These are phyloP conservation scores for Aspergillus sojae DNA, from an alignment of 2,329 filamentous ascomycete genomes.

Conservation along the genomic window DNA sequence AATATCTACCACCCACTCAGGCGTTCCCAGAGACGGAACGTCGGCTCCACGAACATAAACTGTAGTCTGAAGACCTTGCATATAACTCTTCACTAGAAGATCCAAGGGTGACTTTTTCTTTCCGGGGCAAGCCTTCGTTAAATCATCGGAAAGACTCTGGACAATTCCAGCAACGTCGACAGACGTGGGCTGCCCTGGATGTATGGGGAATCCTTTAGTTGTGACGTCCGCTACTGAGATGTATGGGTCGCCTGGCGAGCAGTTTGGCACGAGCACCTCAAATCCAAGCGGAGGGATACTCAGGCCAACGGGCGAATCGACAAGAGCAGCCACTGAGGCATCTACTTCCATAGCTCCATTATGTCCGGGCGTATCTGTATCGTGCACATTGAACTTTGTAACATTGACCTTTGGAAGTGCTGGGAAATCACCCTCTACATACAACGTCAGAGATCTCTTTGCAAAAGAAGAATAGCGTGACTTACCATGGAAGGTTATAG, in stretches of 20 bases:
- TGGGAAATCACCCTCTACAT: constrained; percentile 65
- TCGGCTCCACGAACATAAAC: constrained; percentile 82
- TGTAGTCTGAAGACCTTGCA: constrained; percentile 75
- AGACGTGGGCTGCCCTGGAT: constrained; percentile 67
- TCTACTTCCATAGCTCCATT: constrained; percentile 76
- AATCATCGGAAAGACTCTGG: constrained; percentile 69
- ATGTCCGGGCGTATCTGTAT: constrained; percentile 60
- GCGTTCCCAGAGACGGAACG: constrained; percentile 67
- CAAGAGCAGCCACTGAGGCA: constrained; percentile 70
- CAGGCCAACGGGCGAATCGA: constrained; percentile 77
- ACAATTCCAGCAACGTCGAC: constrained; percentile 74
- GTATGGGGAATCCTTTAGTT: constrained; percentile 68
- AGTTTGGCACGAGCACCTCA: constrained; percentile 82
- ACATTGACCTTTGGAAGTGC: constrained; percentile 80
- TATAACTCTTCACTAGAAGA: constrained; percentile 75
- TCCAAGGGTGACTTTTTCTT: constrained; percentile 83
- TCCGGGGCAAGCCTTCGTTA: constrained; percentile 75
- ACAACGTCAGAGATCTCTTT: constrained; percentile 36
- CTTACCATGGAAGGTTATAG: constrained; percentile 81
- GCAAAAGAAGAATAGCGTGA: constrained; percentile 23
- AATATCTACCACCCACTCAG: constrained; percentile 79
- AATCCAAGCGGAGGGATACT: constrained; percentile 80
- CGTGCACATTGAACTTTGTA: constrained; percentile 75
- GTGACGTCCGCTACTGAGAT: constrained; percentile 78
- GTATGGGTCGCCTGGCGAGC: constrained; percentile 68